Conservation (phyloP, 257 asterid species). For the Osmanthus fragrans region DNA sequence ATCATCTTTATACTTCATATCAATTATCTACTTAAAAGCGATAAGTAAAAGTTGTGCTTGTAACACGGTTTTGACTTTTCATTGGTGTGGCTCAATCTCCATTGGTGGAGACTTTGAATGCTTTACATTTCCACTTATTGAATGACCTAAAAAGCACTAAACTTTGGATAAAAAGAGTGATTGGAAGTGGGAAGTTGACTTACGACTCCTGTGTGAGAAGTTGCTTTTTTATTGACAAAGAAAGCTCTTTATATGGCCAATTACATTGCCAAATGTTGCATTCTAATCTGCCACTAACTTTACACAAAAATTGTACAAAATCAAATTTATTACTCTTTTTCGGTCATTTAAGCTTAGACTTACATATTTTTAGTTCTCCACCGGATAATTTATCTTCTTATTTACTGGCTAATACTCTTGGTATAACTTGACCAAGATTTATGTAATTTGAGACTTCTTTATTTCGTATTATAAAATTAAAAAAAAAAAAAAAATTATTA, state of each 20-base stretch:
- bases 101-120: background rate
- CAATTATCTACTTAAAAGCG: background rate
- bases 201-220: background rate
- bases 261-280: slow-evolving; percentile 10
- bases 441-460: no score
- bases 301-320: background rate
- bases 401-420: no score
- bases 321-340: background rate
- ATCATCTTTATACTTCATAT: background rate
- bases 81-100: no score
- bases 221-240: background rate
- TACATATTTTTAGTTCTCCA: no score
- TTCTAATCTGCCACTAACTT: background rate
- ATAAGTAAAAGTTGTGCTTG: background rate
- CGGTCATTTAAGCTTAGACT: no score
- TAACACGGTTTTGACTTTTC: slow-evolving; percentile 8
- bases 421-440: no score
- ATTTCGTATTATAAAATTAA: no score
- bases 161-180: slow-evolving; percentile 10
- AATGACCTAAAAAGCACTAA: slow-evolving; percentile 34
- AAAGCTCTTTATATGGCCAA: background rate
- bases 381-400: no score
- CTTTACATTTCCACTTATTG: slow-evolving; percentile 6
- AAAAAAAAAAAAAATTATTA: no score
- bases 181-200: slow-evolving; percentile 31